Conservation (phyloP, 305 asterid species). For the Lippia alba region DNA sequence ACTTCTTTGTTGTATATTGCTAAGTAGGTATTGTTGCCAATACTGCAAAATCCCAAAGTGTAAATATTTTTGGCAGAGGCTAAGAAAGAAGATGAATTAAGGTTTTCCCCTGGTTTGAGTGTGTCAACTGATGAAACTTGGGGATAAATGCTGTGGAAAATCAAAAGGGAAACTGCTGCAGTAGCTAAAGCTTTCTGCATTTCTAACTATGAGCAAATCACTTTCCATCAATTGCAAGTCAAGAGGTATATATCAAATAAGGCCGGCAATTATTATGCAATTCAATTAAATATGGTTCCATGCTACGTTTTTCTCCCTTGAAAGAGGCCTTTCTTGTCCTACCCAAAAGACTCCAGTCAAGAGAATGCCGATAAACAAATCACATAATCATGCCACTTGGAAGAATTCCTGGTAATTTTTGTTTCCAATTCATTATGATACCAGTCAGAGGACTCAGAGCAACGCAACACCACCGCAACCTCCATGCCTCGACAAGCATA, state of each 20-base stretch:
- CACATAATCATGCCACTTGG: neutral
- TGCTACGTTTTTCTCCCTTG: neutral
- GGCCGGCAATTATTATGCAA: neutral
- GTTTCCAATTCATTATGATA: too few species aligned
- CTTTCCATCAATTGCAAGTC: neutral
- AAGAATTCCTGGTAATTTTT: too few species aligned
- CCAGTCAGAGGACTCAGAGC: too few species aligned
- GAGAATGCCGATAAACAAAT: neutral
- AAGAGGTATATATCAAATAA: neutral
- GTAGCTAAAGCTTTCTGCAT: neutral
- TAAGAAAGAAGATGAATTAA: neutral
- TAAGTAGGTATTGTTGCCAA: neutral
- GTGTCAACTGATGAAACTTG: constrained; percentile 1
- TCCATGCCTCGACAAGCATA: too few species aligned
- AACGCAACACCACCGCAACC: too few species aligned
- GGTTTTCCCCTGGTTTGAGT: constrained; percentile 3
- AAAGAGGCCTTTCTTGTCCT: neutral
- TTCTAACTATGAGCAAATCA: neutral
- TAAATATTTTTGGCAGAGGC: neutral
- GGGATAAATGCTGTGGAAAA: neutral
- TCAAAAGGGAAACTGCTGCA: neutral
- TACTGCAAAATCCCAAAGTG: constrained; percentile 14
- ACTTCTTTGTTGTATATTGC: too few species aligned
- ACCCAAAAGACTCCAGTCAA: neutral
- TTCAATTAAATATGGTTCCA: neutral